These are phyloP conservation scores for Malassezia globosa DNA, from an alignment of 1,284 basidiomycete genomes.

Conservation along the genomic window DNA sequence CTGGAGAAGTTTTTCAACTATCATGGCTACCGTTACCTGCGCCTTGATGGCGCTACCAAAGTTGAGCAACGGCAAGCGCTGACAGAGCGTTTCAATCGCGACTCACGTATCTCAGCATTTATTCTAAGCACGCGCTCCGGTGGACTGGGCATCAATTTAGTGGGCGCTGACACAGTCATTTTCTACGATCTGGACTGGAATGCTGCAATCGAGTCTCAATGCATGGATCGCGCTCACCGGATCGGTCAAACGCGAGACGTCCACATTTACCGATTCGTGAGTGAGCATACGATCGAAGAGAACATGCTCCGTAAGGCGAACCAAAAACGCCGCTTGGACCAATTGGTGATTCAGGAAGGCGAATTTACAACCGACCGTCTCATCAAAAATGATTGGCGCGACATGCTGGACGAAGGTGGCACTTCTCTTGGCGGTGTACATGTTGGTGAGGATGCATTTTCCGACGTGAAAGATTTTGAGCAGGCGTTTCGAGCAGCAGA, in stretches of 20 bases:
- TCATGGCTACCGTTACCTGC: constrained; percentile 83
- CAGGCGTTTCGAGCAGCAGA: constrained; percentile 71
- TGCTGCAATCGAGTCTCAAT: constrained; percentile 91
- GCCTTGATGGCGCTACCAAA: constrained; percentile 85
- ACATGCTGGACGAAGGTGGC: constrained; percentile 57
- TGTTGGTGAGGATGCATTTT: constrained; percentile 37
- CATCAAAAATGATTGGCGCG: constrained; percentile 62
- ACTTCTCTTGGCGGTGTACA: constrained; percentile 33
- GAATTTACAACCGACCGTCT: constrained; percentile 61
- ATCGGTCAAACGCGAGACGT: constrained; percentile 96
- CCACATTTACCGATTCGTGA: constrained; percentile 91
- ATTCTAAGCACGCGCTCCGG: constrained; percentile 86
- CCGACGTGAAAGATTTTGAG: constrained; percentile 52
- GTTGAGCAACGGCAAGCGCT: constrained; percentile 91
- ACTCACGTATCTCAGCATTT: constrained; percentile 78
- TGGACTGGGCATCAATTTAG: constrained; percentile 83
- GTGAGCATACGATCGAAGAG: constrained; percentile 84
- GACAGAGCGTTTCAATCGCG: constrained; percentile 91
- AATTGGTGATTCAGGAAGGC: constrained; percentile 83
- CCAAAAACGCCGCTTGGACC: constrained; percentile 82
- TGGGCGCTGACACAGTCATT: constrained; percentile 91
- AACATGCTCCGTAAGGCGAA: constrained; percentile 92
- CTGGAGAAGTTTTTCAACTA: constrained; percentile 85
- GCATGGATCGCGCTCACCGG: constrained; percentile 85
- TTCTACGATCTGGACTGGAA: constrained; percentile 98